Base-by-base conservation (phyloP, 2,329 filamentous ascomycete species). In the Claviceps cyperi region DNA sequence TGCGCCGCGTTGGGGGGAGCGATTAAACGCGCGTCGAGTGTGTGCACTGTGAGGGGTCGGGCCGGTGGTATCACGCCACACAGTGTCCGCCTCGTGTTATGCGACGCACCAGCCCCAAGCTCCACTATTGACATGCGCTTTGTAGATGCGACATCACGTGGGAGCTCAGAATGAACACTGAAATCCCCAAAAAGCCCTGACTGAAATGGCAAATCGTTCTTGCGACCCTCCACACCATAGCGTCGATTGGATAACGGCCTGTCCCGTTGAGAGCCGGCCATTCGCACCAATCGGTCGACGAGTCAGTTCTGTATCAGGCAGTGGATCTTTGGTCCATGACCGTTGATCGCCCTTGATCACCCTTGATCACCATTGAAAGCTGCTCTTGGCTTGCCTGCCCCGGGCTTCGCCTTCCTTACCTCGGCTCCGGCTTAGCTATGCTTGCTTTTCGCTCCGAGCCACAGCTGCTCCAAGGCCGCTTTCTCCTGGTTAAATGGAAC, bases 1-100 rank as follows among this genome's bases (percentile, higher is more conserved):
- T 19, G 41, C 56, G 51, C 50, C 57, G 58, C 59, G 60, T 54
- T 22, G 40, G 41, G 48, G 36, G 35, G 28, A 32, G 9, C 28
- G 28, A 32, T 32, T 32, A 32, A 32, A 11, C 9, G 9, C 28
- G 28, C 28, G 9, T 32, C 28, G 28, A 3, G 9, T 32, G 28
- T 32, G 28, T 32, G 37, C 37, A 39, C 37, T 15, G 37, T 39
- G 14, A n/a, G n/a, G n/a, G 28, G 28, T 11, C 8, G 28, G 9
- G 9, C 9, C 28, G 28, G 9, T 32, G 28, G 28, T 11, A 32
- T 4, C 9, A 32, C 28, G 28, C 28, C 28, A 32, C 28, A 32
- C 28, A 32, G 28, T 32, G 28, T 32, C 9, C 28, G 9, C 28
- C 3, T 11, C 28, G 9, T 32, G 28, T 32, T 9, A 11, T 9